A percentile compares a stretch with the other conserved stretches of the same genome.
Conservation (phyloP, 2,329 filamentous ascomycete genomes). For the Sporothrix protearum region DNA sequence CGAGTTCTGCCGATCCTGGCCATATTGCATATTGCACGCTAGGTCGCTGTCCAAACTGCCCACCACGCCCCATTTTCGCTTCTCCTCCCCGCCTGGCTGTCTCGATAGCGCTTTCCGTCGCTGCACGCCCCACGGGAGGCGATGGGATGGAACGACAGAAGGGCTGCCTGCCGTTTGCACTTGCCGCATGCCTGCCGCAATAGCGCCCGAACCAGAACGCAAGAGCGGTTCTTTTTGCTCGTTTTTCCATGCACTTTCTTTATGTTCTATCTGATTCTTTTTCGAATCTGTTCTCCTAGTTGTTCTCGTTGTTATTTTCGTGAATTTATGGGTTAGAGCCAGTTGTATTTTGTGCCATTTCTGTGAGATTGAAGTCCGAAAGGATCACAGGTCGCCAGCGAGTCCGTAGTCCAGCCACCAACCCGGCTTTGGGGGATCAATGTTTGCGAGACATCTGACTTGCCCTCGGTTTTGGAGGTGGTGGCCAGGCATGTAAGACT, state of each 20-base stretch:
- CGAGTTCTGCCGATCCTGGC: conserved; percentile 26
- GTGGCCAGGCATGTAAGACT: neutral
- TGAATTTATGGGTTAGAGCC: neutral
- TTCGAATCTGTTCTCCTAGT: neutral
- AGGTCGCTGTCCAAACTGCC: conserved; percentile 8
- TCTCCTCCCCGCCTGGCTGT: neutral
- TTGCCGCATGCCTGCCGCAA: conserved; percentile 1
- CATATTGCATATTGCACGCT: neutral
- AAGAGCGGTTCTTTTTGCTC: neutral
- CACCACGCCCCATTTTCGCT: conserved; percentile 9
- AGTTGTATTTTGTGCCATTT: neutral
- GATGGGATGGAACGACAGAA: neutral
- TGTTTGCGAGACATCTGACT: neutral
- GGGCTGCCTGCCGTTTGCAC: neutral
- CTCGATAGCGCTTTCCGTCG: neutral
- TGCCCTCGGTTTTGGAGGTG: neutral
- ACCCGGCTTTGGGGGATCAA: neutral
- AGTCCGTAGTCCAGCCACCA: neutral
- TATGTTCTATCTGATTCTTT: neutral
- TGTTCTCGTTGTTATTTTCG: neutral
- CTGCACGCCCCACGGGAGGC: neutral
- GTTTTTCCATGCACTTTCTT: neutral
- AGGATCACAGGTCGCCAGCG: neutral
- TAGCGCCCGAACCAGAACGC: neutral
- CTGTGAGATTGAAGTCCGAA: neutral